These are phyloP conservation scores for Favolaschia claudopus DNA, from an alignment of 768 basidiomycete genomes.

Conservation along the genomic window DNA sequence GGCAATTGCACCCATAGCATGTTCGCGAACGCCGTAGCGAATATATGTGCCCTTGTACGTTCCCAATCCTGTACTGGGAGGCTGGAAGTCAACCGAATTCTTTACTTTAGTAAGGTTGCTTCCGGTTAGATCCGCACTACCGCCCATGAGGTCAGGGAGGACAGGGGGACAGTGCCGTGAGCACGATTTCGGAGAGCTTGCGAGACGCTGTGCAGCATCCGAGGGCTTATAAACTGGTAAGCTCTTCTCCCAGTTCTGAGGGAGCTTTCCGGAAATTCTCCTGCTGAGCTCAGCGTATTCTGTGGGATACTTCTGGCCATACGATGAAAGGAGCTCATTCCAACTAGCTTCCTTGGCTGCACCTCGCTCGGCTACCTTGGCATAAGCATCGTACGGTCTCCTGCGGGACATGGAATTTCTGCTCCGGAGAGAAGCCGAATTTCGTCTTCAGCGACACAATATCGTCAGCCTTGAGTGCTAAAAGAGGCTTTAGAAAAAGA, in stretches of 20 bases:
- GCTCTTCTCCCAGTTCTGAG: constrained; percentile 84
- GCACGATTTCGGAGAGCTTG: constrained; percentile 90
- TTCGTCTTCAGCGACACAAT: constrained; percentile 83
- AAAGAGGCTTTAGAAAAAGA: constrained; percentile 12
- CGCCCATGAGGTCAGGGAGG: constrained; percentile 88
- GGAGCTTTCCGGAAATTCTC: constrained; percentile 83
- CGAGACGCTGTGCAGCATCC: constrained; percentile 90
- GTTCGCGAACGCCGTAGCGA: constrained; percentile 97
- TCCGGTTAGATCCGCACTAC: constrained; percentile 92
- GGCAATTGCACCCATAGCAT: constrained; percentile 95
- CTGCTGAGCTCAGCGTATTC: constrained; percentile 89
- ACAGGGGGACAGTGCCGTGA: constrained; percentile 76
- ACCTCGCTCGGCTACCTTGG: constrained; percentile 72
- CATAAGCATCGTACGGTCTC: constrained; percentile 76
- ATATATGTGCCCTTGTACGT: constrained; percentile 89
- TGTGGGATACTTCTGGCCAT: constrained; percentile 79
- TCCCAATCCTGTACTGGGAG: constrained; percentile 83
- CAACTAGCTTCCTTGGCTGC: constrained; percentile 78
- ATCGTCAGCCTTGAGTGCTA: constrained; percentile 93
- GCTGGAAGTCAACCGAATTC: constrained; percentile 89
- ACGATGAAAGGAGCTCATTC: constrained; percentile 71
- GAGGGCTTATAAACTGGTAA: constrained; percentile 86
- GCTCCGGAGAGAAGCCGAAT: constrained; percentile 81
- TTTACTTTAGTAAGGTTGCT: constrained; percentile 74
- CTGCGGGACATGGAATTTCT: constrained; percentile 80